Evolutionary conservation across 1,284 basidiomycete species (phyloP).

Genomic region (Puccinia triticina): DNA sequence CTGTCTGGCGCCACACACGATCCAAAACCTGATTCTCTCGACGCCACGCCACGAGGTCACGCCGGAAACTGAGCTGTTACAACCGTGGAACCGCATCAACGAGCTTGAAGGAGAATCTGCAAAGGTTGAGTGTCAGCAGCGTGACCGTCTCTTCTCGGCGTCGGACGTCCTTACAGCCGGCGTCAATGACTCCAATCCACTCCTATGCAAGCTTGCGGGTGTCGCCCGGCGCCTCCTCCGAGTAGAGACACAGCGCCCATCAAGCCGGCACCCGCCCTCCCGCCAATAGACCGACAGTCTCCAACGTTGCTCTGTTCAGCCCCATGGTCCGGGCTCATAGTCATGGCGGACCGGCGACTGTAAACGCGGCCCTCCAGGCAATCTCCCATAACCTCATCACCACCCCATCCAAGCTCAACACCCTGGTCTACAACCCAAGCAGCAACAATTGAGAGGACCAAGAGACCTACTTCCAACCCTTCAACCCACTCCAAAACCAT

Average conservation of each 20-base stretch:
- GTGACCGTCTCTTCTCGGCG: not conserved
- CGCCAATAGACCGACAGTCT: slow-evolving; percentile 30
- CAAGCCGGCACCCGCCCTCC: not conserved
- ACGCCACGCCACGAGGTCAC: slow-evolving; percentile 1
- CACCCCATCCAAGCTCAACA: slow-evolving; percentile 4
- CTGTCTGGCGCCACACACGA: no score
- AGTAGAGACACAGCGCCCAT: not conserved
- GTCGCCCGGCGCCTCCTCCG: not conserved
- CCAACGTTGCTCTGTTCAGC: slow-evolving; percentile 18
- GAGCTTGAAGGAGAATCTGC: not conserved
- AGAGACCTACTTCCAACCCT: not conserved
- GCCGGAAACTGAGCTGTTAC: not conserved
- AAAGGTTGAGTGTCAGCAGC: not conserved
- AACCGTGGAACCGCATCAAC: not conserved
- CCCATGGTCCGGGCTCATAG: slow-evolving; percentile 11
- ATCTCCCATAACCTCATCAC: slow-evolving; percentile 22
- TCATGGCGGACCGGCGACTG: not conserved
- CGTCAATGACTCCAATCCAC: not conserved
- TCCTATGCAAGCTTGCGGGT: not conserved
- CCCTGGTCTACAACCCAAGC: not conserved
- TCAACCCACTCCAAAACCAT: not conserved
- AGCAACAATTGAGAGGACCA: not conserved
- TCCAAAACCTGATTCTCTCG: slow-evolving; percentile 15
- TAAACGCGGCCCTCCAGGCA: slow-evolving; percentile 12
- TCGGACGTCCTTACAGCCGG: not conserved